phyloP scores from a whole-genome alignment of 208 protist species.

The Trypanosoma rangeli region DNA sequence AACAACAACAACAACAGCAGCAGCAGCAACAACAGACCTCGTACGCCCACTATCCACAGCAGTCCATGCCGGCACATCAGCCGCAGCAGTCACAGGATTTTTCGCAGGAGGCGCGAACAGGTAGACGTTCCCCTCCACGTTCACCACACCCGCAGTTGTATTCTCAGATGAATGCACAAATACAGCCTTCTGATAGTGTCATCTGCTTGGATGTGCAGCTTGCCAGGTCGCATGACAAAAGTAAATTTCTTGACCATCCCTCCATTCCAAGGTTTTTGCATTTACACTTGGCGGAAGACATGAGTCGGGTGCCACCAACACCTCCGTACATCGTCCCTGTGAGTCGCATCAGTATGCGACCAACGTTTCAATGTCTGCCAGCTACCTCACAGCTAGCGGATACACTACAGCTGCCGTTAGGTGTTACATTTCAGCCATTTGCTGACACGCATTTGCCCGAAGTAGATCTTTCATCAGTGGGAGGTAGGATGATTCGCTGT shows the following conservation, averaged over 20 bases:
- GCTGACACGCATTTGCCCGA: slow-evolving; percentile 54
- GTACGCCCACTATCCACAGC: slow-evolving; percentile 3
- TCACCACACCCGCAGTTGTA: slow-evolving; percentile 18
- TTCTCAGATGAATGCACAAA: not conserved
- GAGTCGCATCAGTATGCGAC: slow-evolving; percentile 49
- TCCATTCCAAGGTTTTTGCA: slow-evolving; percentile 73
- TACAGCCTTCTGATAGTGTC: slow-evolving; percentile 21
- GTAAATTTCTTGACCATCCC: slow-evolving; percentile 60
- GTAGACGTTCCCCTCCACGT: slow-evolving; percentile 22
- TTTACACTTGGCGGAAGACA: slow-evolving; percentile 58
- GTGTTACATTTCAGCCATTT: slow-evolving; percentile 77
- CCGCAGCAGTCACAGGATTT: slow-evolving; percentile 4
- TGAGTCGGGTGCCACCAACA: slow-evolving; percentile 33
- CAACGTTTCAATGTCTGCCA: slow-evolving; percentile 67
- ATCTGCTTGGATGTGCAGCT: slow-evolving; percentile 29
- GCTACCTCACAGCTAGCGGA: slow-evolving; percentile 55
- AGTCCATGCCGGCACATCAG: slow-evolving; percentile 1
- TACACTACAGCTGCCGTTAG: slow-evolving; percentile 63
- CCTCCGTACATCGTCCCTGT: slow-evolving; percentile 51
- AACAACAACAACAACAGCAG: slow-evolving; percentile 18
- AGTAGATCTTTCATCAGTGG: slow-evolving; percentile 67
- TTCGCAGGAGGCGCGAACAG: slow-evolving; percentile 23
- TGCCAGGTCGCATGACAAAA: slow-evolving; percentile 35
- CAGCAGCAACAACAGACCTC: slow-evolving; percentile 4
- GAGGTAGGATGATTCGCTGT: slow-evolving; percentile 80